Base-by-base conservation (phyloP, 345 rosid species). In the Sonneratia caseolaris region DNA sequence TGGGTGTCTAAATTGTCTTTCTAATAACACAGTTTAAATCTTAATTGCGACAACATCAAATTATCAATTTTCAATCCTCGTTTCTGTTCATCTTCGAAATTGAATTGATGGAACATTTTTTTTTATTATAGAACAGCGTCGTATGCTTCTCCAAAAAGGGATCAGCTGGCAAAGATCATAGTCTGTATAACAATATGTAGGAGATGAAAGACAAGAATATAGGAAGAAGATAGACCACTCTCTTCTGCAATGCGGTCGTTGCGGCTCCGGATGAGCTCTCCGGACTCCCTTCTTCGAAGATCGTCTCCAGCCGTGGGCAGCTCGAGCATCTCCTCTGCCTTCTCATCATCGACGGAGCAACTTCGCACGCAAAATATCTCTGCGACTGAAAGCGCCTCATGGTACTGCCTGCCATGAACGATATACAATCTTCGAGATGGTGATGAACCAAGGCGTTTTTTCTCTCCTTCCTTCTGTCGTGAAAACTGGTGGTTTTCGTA, bases 181-280 rank as follows among this genome's bases (percentile, higher is more conserved):
- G 16, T 65, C 75, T 72, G 48, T 64, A 48, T 18, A 72, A 0
- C 2, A 72, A 11, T 7, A 72, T 4, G 22, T 53, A 72, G 16
- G 75, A 72, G n/a, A 72, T 65, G 27, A 72, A 65, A 35, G 75
- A 72, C 21, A 72, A 21, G 64, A 72, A 18, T 9, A 66, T 69
- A 11, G 70, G 75, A 49, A 72, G 69, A 72, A 65, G 15, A 65
- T 32, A 66, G 47, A 72, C 18, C 43, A 32, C 68, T 68, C 70
- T 43, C 66, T 56, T 72, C 37, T 48, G 66, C 36, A 66, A 49
- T 10, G 35, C 19, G 21, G 40, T 14, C 9, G 37, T 32, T 32
- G 5, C 36, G 14, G 22, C 12, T 9, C 19, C 38, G 3, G 19
- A 27, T 15, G 9, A 35, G 47, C 32, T 40, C 37, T 64, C 68